These are phyloP conservation scores for Paxillus involutus DNA, from an alignment of 768 basidiomycete genomes.

Conservation along the genomic window DNA sequence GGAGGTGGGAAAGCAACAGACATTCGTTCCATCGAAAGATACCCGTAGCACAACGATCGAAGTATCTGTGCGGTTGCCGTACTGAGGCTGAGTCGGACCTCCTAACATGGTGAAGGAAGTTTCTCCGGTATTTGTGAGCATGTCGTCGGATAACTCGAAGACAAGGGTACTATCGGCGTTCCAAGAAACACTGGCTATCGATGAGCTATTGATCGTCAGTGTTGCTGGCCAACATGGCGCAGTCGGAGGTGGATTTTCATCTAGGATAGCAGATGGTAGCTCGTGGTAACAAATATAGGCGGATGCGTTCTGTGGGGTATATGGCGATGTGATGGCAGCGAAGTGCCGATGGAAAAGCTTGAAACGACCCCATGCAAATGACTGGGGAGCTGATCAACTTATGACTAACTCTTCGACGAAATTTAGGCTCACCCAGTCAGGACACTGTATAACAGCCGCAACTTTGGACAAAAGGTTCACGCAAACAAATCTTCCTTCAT, in stretches of 20 bases:
- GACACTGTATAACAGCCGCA: conserved; percentile 13
- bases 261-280: conserved; percentile 14
- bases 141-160: conserved; percentile 17
- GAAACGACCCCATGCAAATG: conserved; percentile 8
- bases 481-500: conserved; percentile 14
- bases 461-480: conserved; percentile 16
- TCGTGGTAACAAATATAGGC: conserved; percentile 13
- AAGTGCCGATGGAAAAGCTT: conserved; percentile 14
- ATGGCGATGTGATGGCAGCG: conserved; percentile 2
- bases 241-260: background rate
- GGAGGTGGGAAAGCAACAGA: background rate
- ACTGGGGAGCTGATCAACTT: conserved; percentile 9
- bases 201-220: conserved; percentile 1
- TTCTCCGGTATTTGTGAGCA: background rate
- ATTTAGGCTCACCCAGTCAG: conserved; percentile 16
- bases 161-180: background rate
- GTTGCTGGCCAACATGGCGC: conserved; percentile 16
- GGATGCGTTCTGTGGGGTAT: background rate
- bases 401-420: background rate
- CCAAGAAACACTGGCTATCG: conserved; percentile 16
- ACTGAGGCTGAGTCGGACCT: background rate
- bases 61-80: background rate
- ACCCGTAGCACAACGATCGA: conserved; percentile 8
- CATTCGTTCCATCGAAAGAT: conserved; percentile 12
- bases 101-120: conserved; percentile 16